A percentile compares a stretch with the other conserved stretches of the same genome.
Evolutionary conservation across 176 grass and related monocot genomes (phyloP).

Genomic region (Thalia dealbata): DNA sequence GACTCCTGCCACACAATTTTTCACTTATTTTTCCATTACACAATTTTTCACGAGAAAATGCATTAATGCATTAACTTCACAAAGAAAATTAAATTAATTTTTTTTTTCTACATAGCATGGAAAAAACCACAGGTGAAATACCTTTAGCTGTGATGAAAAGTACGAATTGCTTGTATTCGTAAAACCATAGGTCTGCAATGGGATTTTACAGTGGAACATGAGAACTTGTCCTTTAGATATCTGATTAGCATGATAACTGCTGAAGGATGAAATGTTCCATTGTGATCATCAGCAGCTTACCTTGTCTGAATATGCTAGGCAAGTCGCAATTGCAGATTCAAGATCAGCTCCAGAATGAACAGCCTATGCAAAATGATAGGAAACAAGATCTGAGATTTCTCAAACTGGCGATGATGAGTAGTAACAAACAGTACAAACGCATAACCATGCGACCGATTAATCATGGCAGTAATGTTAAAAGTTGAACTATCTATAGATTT

Average conservation of each 20-base stretch:
- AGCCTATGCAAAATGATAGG: slow-evolving; percentile 9
- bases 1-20: not conserved
- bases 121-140: not conserved
- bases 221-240: not conserved
- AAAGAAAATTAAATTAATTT: not conserved
- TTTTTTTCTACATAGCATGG: not conserved
- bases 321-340: slow-evolving; percentile 18
- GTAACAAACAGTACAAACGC: too few relatives aligned
- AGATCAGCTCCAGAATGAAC: slow-evolving; percentile 22
- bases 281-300: not conserved
- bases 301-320: not conserved
- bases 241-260: not conserved
- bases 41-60: not conserved
- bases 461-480: too few relatives aligned
- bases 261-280: not conserved
- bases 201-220: not conserved
- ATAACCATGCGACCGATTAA: too few relatives aligned
- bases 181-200: not conserved
- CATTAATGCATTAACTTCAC: not conserved
- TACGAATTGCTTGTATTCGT: not conserved
- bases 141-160: slow-evolving; percentile 11
- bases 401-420: not conserved
- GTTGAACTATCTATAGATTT: too few relatives aligned
- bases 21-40: not conserved
- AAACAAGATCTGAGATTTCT: not conserved